Evolutionary conservation across 805 yeast genomes (phyloP).

Genomic region (Candida michaelii): DNA sequence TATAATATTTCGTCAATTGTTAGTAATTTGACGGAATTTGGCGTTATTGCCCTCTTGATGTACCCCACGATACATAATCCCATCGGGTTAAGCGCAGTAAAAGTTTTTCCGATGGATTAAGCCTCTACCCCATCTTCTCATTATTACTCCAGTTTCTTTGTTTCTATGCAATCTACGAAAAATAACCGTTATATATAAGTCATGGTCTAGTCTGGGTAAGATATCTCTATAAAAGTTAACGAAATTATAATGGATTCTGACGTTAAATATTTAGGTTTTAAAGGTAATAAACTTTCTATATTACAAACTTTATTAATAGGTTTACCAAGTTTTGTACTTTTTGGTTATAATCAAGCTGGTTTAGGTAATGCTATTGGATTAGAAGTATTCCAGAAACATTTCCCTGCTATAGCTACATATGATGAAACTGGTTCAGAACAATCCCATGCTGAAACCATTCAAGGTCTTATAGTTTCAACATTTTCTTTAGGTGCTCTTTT

Average conservation of each 20-base stretch:
- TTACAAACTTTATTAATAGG: constrained; percentile 6
- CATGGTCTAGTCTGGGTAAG: neutral
- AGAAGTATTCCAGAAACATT: constrained; percentile 6
- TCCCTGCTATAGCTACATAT: constrained; percentile 4
- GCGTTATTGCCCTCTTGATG: neutral
- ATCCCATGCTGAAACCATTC: constrained; percentile 3
- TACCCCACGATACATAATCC: neutral
- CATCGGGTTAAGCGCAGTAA: neutral
- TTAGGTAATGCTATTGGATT: constrained; percentile 1
- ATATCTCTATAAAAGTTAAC: neutral
- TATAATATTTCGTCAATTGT: too few relatives aligned
- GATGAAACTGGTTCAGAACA: neutral
- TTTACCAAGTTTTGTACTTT: constrained; percentile 6
- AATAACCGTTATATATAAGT: neutral
- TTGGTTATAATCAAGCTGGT: constrained; percentile 9
- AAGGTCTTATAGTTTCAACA: constrained; percentile 6
- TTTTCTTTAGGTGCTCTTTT: constrained; percentile 7
- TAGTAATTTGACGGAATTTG: too few relatives aligned
- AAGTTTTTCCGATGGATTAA: neutral
- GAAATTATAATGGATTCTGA: neutral
- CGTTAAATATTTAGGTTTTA: constrained; percentile 3
- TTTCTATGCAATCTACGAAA: neutral
- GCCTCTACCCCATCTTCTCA: neutral
- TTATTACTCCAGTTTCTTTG: neutral
- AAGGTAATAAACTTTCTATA: constrained; percentile 2